A percentile compares a stretch with the other conserved stretches of the same genome.
Conservation (phyloP, 2,329 filamentous ascomycete species). For the Fusarium continuum region DNA sequence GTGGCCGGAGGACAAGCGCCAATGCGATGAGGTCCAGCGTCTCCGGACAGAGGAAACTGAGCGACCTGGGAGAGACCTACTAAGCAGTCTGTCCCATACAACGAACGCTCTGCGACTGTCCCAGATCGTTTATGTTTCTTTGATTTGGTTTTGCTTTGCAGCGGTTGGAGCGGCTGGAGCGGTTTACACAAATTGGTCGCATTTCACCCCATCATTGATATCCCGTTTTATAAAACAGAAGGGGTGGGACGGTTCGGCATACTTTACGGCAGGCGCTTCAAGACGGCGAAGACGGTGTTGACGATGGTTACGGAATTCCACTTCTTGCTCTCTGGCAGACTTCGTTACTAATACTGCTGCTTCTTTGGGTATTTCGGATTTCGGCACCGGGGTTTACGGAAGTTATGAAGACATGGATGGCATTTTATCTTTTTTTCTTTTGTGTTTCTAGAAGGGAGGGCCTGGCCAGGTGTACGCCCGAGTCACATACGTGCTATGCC, state of each 20-base stretch:
- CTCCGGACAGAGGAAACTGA: constrained; percentile 52
- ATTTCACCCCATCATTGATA: constrained; percentile 37
- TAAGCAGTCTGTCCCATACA: constrained; percentile 43
- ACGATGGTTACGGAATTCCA: constrained; percentile 45
- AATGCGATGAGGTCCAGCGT: constrained; percentile 49
- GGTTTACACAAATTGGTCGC: constrained; percentile 31
- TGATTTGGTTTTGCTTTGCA: constrained; percentile 36
- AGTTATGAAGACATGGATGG: constrained; percentile 46
- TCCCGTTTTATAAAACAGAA: constrained; percentile 34
- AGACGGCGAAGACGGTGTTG: constrained; percentile 43
- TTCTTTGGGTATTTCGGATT: constrained; percentile 42
- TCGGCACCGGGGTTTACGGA: constrained; percentile 42
- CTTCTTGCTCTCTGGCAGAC: constrained; percentile 40
- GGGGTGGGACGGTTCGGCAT: constrained; percentile 38
- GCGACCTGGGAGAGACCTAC: constrained; percentile 65
- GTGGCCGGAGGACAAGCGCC: constrained; percentile 53
- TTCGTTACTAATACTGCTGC: constrained; percentile 37
- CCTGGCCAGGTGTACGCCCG: constrained; percentile 17
- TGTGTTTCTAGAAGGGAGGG: constrained; percentile 19
- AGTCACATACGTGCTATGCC: constrained; percentile 10
- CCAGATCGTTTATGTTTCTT: constrained; percentile 29
- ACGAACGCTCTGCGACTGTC: constrained; percentile 9
- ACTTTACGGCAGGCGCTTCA: constrained; percentile 43
- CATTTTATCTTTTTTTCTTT: constrained; percentile 38
- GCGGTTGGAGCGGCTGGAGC: constrained; percentile 40